Evolutionary conservation across 75 land plant species (phyloP).

Genomic region (Picea glauca): DNA sequence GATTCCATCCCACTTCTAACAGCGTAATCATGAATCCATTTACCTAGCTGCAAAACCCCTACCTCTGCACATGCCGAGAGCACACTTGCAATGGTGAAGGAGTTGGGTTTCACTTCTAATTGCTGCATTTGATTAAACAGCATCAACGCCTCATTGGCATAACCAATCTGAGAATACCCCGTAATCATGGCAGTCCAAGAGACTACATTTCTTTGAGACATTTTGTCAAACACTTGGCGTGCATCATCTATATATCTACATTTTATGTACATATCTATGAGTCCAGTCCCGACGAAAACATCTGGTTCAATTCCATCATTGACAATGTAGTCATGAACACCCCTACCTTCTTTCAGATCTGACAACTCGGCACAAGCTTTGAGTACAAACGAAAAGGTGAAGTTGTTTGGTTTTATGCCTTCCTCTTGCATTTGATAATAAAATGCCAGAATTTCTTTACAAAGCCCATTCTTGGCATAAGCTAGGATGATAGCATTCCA

Average conservation of each 20-base stretch:
- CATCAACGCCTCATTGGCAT: slow-evolving; percentile 15
- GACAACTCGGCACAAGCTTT: slow-evolving; percentile 29
- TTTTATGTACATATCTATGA: slow-evolving; percentile 65
- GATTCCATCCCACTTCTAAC: slow-evolving; percentile 33
- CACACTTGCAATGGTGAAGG: slow-evolving; percentile 37
- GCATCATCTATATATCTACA: slow-evolving; percentile 39
- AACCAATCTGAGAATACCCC: slow-evolving; percentile 41
- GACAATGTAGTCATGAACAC: slow-evolving; percentile 27
- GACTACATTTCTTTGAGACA: slow-evolving; percentile 51
- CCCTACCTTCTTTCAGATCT: slow-evolving; percentile 14
- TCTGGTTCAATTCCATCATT: slow-evolving; percentile 37
- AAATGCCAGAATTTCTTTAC: slow-evolving; percentile 25
- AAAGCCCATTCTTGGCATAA: slow-evolving; percentile 35
- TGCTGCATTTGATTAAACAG: slow-evolving; percentile 40
- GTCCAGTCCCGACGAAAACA: slow-evolving; percentile 42
- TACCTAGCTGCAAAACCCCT: slow-evolving; percentile 22
- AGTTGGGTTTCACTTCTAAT: slow-evolving; percentile 41
- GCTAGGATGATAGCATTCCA: slow-evolving; percentile 72
- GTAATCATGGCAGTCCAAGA: slow-evolving; percentile 65
- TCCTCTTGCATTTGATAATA: slow-evolving; percentile 37
- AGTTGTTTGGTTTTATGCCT: slow-evolving; percentile 26
- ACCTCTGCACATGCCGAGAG: slow-evolving; percentile 37
- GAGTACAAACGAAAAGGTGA: slow-evolving; percentile 36
- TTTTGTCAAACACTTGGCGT: slow-evolving; percentile 37
- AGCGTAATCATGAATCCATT: slow-evolving; percentile 37